Evolutionary conservation across 306 rosid species (phyloP).

Genomic region (Lagenaria siceraria): DNA sequence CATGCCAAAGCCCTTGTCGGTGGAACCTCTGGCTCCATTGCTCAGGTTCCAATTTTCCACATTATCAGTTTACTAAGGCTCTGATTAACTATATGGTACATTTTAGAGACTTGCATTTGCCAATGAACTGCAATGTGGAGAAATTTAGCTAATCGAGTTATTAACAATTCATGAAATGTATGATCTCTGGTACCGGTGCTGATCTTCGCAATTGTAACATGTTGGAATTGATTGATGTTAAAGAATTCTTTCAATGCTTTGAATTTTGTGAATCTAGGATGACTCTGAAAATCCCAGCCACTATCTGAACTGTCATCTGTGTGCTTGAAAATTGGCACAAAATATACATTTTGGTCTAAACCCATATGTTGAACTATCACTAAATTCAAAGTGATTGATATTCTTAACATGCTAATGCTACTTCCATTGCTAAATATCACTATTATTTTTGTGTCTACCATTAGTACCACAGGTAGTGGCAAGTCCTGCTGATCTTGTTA

Average conservation of each 20-base stretch:
- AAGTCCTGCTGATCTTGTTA: slow-evolving; percentile 92
- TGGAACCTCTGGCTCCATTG: slow-evolving; percentile 60
- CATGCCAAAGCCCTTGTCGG: slow-evolving; percentile 49
- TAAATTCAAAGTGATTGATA: not conserved
- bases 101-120: not conserved
- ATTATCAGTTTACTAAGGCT: too few relatives aligned
- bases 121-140: not conserved
- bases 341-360: too few relatives aligned
- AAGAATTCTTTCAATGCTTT: not conserved
- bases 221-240: not conserved
- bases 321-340: not conserved
- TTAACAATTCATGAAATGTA: not conserved
- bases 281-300: not conserved
- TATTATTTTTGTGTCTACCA: slow-evolving; percentile 14
- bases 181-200: not conserved
- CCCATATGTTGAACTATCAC: not conserved
- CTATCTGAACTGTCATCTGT: not conserved
- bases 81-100: not conserved
- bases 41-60: slow-evolving; percentile 42
- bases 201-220: not conserved
- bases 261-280: not conserved
- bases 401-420: not conserved
- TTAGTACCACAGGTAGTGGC: slow-evolving; percentile 59
- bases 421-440: slow-evolving; percentile 9
- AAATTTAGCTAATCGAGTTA: not conserved